phyloP scores from a whole-genome alignment of 805 yeast genomes.

The Candida maris region DNA sequence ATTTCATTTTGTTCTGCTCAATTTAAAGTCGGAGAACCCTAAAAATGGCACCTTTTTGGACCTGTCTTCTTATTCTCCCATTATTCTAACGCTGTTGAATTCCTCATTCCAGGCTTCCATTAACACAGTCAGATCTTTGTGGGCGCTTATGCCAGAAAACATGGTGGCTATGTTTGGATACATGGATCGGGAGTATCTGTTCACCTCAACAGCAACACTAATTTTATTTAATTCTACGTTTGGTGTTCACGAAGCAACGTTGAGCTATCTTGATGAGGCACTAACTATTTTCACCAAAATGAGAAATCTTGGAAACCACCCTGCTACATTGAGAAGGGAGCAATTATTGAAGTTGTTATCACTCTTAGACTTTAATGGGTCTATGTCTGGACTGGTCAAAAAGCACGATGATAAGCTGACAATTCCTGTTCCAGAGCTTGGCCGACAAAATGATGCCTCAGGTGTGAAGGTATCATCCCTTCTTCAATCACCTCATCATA shows the following conservation, averaged over 20 bases:
- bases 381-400: conserved; percentile 51
- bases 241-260: conserved; percentile 76
- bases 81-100: conserved; percentile 64
- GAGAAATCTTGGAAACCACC: conserved; percentile 76
- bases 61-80: conserved; percentile 61
- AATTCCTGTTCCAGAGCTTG: conserved; percentile 25
- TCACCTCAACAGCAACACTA: conserved; percentile 71
- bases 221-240: conserved; percentile 73
- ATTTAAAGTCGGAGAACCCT: conserved; percentile 40
- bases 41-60: conserved; percentile 48
- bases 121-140: conserved; percentile 65
- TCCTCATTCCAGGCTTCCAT: conserved; percentile 80
- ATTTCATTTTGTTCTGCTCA: conserved; percentile 71
- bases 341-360: conserved; percentile 63
- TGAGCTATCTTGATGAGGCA: conserved; percentile 70
- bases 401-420: conserved; percentile 52
- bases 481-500: conserved; percentile 2
- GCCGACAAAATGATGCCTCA: conserved; percentile 11
- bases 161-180: conserved; percentile 86
- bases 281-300: conserved; percentile 64
- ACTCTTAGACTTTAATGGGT: conserved; percentile 64
- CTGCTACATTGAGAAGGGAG: conserved; percentile 71
- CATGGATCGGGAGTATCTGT: conserved; percentile 81
- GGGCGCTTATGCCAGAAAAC: conserved; percentile 72
- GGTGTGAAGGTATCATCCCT: conserved; percentile 12